Evolutionary conservation across 768 basidiomycete genomes (phyloP).

Genomic region (Pulveroboletus sp.): DNA sequence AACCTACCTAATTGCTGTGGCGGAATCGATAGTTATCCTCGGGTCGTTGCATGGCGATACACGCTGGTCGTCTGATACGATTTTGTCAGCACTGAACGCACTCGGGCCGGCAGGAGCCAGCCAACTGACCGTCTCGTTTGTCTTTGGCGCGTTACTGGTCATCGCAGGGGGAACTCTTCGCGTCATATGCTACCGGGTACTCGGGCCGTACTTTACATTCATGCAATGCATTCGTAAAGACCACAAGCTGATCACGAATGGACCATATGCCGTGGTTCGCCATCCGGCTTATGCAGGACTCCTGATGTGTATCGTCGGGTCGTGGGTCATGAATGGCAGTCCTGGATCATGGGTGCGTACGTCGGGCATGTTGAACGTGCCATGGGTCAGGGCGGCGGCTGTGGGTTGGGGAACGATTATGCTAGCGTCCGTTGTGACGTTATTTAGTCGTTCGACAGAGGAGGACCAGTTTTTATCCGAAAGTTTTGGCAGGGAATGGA

Average conservation of each 20-base stretch:
- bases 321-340: neutral
- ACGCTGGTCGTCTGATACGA: neutral
- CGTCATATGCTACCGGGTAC: conserved; percentile 4
- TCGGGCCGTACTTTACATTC: conserved; percentile 22
- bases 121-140: neutral
- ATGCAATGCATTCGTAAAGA: conserved; percentile 17
- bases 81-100: neutral
- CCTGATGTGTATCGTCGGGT: neutral
- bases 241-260: conserved; percentile 24
- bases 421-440: neutral
- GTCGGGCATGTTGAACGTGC: neutral
- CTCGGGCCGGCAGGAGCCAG: conserved; percentile 13
- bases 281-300: conserved; percentile 27
- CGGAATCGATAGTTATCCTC: conserved; percentile 2
- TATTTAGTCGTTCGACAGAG: conserved; percentile 17
- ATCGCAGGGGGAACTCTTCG: conserved; percentile 5
- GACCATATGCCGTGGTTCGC: conserved; percentile 26
- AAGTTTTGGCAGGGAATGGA: conserved; percentile 20
- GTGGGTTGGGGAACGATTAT: neutral
- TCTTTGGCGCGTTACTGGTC: conserved; percentile 7
- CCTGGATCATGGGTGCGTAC: conserved; percentile 2
- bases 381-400: neutral
- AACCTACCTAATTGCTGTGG: neutral
- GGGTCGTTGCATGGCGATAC: neutral
- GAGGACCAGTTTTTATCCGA: conserved; percentile 20